Conservation (phyloP, 495 filamentous ascomycete genomes). For the Tuber umbilicatum region DNA sequence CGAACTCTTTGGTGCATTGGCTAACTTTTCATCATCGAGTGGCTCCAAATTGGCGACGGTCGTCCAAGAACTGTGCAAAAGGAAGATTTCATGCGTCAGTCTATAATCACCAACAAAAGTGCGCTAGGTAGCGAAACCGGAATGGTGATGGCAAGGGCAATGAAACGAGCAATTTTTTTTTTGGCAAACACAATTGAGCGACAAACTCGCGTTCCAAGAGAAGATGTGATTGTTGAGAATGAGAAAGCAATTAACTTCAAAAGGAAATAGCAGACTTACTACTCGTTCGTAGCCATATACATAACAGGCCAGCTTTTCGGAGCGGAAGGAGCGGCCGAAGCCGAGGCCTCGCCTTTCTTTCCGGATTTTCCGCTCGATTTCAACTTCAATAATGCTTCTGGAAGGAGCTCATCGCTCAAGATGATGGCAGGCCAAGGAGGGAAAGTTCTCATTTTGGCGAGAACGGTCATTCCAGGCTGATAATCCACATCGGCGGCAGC, state of each 20-base stretch:
- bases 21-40: conserved; percentile 31
- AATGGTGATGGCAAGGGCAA: conserved; percentile 13
- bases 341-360: conserved; percentile 23
- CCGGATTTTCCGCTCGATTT: conserved; percentile 27
- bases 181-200: conserved; percentile 8
- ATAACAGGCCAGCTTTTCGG: conserved; percentile 34
- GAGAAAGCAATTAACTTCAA: conserved; percentile 6
- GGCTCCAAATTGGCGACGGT: conserved; percentile 30
- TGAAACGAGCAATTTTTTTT: conserved; percentile 5
- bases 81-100: conserved; percentile 19
- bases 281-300: conserved; percentile 41
- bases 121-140: conserved; percentile 6
- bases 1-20: conserved; percentile 26
- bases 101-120: background rate
- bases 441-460: conserved; percentile 42
- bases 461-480: conserved; percentile 32
- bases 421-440: conserved; percentile 41
- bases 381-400: conserved; percentile 30
- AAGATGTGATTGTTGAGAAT: conserved; percentile 12
- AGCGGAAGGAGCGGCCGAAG: conserved; percentile 4
- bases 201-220: background rate
- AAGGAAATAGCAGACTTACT: conserved; percentile 28
- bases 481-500: conserved; percentile 35
- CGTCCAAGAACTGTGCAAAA: conserved; percentile 33
- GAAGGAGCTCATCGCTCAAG: conserved; percentile 37